Evolutionary conservation across 306 rosid species (phyloP), one percentile per base, ranked within the genome.

Genomic region (Vachellia pachyceras): DNA sequence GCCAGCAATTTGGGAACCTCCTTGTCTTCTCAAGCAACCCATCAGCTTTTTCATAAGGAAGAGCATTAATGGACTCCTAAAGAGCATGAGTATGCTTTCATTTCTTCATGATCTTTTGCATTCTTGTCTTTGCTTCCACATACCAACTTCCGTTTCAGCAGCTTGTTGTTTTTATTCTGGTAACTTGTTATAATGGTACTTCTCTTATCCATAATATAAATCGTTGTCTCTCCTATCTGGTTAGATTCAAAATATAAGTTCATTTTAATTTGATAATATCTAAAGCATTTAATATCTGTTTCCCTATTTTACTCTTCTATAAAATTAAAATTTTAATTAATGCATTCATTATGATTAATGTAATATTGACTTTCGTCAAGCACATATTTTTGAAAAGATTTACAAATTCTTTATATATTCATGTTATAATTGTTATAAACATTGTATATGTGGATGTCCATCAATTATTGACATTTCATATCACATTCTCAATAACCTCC

Each of bases 11-110:
- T n/a, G 11, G 25, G 23, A 18, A n/a, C 61, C 7, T n/a, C 10
- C 25, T 54, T 54, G 1, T 54, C n/a, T n/a, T 20, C 61, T 54
- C 29, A 54, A 18, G 55, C 18, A 20, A 42, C 52, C 17, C 14
- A 69, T 7, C 54, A 10, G 10, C 54, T 11, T 15, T 4, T 0
- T 3, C 3, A 46, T 46, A 3, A 46, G 52, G 52, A 29, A 29
- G 33, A 46, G 17, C 52, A 17, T 44, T 70, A n/a, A n/a, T n/a
- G 75, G 75, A 22, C 57, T 7, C 75, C 22, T 7, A 15, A 13
- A 4, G 75, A 45, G 75, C 75, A 70, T 13, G 40, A 44, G 75
- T 70, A 44, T 70, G 57, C 23, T 70, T 44, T 52, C 22, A 36
- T 5, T 70, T 70, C 22, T 12, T 11, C 20, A 52, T 70, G 11